These are phyloP conservation scores for Noccaea caerulescens DNA, from an alignment of 345 rosid genomes.

Conservation along the genomic window DNA sequence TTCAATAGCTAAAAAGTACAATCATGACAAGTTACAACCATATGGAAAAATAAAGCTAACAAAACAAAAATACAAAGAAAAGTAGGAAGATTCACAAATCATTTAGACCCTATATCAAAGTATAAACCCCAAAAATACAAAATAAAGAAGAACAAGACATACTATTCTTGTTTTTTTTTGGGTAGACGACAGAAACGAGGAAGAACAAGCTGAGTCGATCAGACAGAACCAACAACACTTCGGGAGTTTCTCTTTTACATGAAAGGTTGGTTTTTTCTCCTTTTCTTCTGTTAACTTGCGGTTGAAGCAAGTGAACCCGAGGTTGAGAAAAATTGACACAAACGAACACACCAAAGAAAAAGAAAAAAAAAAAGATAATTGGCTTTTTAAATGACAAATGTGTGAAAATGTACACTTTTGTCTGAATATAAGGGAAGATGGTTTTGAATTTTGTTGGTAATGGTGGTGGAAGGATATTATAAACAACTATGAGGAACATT, in stretches of 20 bases:
- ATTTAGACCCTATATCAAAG: conserved; percentile 37
- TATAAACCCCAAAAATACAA: conserved; percentile 34
- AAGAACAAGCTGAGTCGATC: conserved; percentile 39
- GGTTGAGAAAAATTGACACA: conserved; percentile 45
- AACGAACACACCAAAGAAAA: conserved; percentile 28
- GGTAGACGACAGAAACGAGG: conserved; percentile 18
- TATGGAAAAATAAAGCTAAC: conserved; percentile 32
- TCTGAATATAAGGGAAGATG: conserved; percentile 32
- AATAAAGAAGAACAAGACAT: conserved; percentile 4
- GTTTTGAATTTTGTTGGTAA: conserved; percentile 15
- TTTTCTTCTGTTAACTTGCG: conserved; percentile 38
- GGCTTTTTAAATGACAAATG: conserved; percentile 43
- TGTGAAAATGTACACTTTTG: conserved; percentile 48
- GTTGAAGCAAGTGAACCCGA: conserved; percentile 42
- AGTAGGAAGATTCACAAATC: conserved; percentile 38
- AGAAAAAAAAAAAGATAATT: conserved; percentile 24
- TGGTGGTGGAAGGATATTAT: conserved; percentile 13
- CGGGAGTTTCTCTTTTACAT: conserved; percentile 37
- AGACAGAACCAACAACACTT: conserved; percentile 41
- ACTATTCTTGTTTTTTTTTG: conserved; percentile 25
- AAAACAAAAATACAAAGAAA: conserved; percentile 12
- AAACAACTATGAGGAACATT: conserved; percentile 52
- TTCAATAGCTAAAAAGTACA: conserved; percentile 26
- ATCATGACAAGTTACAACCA: conserved; percentile 37
- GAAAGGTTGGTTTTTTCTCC: conserved; percentile 35